These are phyloP conservation scores for Pseudonitzschia pungens DNA, from an alignment of 108 stramenopile species.

Conservation along the genomic window DNA sequence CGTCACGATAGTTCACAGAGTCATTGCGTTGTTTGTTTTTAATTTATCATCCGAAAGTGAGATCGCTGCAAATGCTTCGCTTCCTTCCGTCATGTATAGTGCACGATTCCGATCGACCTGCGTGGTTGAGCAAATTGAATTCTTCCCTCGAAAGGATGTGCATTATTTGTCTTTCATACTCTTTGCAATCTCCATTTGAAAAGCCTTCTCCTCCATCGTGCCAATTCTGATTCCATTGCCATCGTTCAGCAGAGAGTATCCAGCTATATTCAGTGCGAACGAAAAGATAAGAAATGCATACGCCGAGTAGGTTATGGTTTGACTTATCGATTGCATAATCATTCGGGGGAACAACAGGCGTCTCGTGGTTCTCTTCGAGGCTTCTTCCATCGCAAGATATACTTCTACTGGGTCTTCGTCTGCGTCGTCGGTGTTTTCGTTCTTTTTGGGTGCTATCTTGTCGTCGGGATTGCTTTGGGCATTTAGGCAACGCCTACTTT, in stretches of 20 bases:
- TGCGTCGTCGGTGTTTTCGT: neutral
- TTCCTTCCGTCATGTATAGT: no score
- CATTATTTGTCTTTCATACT: neutral
- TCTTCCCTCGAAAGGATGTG: neutral
- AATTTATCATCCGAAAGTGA: no score
- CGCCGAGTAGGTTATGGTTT: neutral
- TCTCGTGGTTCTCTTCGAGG: neutral
- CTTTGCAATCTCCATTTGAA: slow-evolving; percentile 14
- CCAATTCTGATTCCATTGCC: neutral
- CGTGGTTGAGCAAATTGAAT: neutral
- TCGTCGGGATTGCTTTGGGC: neutral
- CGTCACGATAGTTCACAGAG: no score
- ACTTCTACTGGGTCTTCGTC: slow-evolving; percentile 12
- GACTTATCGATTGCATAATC: slow-evolving; percentile 1
- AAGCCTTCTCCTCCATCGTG: slow-evolving; percentile 6
- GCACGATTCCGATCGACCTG: no score
- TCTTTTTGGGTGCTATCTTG: neutral
- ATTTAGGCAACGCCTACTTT: neutral
- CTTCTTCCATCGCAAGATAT: slow-evolving; percentile 9
- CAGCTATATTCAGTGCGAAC: neutral
- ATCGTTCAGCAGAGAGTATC: slow-evolving; percentile 8
- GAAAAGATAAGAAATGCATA: slow-evolving; percentile 6
- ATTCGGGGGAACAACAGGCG: slow-evolving; percentile 6
- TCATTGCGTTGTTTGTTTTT: no score
- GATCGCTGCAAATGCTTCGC: no score